Conservation (phyloP, 2,329 filamentous ascomycete species). For the Colletotrichum zoysiae region DNA sequence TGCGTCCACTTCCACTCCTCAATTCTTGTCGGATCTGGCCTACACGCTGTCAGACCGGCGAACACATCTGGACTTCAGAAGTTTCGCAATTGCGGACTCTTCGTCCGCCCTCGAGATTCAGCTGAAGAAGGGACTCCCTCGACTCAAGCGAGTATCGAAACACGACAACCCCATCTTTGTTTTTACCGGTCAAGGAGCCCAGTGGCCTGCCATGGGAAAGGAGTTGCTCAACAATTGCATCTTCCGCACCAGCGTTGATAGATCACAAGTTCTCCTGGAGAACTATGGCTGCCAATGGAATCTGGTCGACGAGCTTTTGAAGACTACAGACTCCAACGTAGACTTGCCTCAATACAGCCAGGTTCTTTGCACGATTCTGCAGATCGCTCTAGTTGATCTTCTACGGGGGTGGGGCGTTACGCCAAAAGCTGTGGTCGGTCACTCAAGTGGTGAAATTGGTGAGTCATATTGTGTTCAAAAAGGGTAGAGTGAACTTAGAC, state of each 20-base stretch:
- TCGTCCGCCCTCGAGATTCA: slow-evolving; percentile 12
- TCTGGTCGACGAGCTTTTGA: slow-evolving; percentile 11
- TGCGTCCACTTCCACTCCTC: too few species aligned
- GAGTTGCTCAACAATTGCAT: slow-evolving; percentile 46
- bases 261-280: slow-evolving; percentile 9
- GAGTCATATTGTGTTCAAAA: not conserved
- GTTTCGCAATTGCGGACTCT: not conserved
- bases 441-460: slow-evolving; percentile 34
- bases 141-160: slow-evolving; percentile 4
- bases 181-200: slow-evolving; percentile 55
- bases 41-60: too few species aligned
- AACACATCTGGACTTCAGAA: too few species aligned
- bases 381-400: slow-evolving; percentile 60
- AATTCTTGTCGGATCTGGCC: too few species aligned
- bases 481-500: too few species aligned
- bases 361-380: slow-evolving; percentile 59
- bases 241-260: slow-evolving; percentile 17
- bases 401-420: slow-evolving; percentile 57
- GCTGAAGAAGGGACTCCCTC: not conserved
- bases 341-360: slow-evolving; percentile 48
- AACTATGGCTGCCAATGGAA: slow-evolving; percentile 25
- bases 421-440: slow-evolving; percentile 16
- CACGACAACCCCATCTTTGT: slow-evolving; percentile 43
- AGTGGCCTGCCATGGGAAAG: slow-evolving; percentile 52
- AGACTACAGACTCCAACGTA: not conserved